Percentiles rank a stretch among this genome's conserved stretches.
phyloP scores from a whole-genome alignment of 306 rosid genomes.

The Prunus fruticosa region DNA sequence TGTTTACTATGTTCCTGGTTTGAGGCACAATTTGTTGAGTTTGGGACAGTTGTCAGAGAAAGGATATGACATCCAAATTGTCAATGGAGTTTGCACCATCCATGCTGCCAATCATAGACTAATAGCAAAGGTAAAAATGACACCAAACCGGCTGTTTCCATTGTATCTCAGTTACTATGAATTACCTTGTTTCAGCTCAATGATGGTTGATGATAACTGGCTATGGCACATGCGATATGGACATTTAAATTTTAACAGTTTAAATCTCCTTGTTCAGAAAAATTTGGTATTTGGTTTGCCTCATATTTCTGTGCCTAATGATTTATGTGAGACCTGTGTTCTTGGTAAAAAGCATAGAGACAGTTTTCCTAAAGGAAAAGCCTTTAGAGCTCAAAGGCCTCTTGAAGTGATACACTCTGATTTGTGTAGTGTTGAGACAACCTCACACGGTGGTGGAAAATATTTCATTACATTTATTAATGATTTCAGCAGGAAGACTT shows the following conservation, averaged over 20 bases:
- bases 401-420: background rate
- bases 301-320: background rate
- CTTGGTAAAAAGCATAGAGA: background rate
- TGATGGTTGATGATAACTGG: background rate
- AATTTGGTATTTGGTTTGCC: background rate
- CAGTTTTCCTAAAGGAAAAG: background rate
- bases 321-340: background rate
- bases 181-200: background rate
- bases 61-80: background rate
- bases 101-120: background rate
- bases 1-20: background rate
- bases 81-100: background rate
- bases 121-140: background rate
- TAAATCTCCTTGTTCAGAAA: background rate
- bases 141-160: background rate
- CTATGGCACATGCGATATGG: background rate
- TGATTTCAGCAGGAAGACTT: background rate
- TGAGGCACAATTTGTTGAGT: background rate
- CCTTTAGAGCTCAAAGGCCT: background rate
- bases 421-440: background rate
- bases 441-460: background rate
- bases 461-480: background rate
- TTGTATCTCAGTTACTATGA: background rate
- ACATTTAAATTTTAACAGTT: background rate
- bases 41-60: background rate